phyloP scores from a whole-genome alignment of 257 asterid species.

The Solanum virginianum region DNA sequence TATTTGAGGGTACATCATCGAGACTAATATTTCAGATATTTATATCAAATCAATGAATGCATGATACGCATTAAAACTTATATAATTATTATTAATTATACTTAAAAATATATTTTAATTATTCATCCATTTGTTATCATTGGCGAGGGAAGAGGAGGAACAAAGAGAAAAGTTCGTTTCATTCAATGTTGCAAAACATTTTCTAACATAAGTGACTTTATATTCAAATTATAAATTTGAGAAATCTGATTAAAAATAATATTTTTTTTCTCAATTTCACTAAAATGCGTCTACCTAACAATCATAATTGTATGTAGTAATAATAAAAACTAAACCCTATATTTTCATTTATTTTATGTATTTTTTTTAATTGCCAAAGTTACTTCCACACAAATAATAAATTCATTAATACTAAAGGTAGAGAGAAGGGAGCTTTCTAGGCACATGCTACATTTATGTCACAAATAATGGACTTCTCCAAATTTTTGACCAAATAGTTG shows the following conservation, averaged over 20 bases:
- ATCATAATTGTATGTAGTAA: neutral
- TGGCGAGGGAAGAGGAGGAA: neutral
- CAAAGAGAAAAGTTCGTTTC: neutral
- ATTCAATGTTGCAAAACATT: too few species aligned
- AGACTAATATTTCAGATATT: neutral
- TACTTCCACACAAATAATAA: neutral
- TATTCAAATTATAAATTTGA: fast-evolving
- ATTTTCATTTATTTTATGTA: neutral
- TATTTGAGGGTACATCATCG: neutral
- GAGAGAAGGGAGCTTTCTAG: neutral
- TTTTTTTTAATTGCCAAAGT: neutral
- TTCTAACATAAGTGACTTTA: too few species aligned
- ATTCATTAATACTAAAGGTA: neutral
- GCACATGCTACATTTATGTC: neutral
- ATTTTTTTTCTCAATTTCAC: neutral
- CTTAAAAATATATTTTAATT: neutral
- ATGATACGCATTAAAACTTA: neutral
- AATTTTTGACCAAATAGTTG: neutral
- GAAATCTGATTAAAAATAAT: neutral
- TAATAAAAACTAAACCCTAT: neutral
- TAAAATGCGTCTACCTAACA: neutral
- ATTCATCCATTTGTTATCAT: neutral
- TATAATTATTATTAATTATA: neutral
- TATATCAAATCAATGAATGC: fast-evolving
- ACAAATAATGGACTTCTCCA: neutral